Conservation (phyloP, 2,329 filamentous ascomycete genomes). For the Colletotrichum graminicola region DNA sequence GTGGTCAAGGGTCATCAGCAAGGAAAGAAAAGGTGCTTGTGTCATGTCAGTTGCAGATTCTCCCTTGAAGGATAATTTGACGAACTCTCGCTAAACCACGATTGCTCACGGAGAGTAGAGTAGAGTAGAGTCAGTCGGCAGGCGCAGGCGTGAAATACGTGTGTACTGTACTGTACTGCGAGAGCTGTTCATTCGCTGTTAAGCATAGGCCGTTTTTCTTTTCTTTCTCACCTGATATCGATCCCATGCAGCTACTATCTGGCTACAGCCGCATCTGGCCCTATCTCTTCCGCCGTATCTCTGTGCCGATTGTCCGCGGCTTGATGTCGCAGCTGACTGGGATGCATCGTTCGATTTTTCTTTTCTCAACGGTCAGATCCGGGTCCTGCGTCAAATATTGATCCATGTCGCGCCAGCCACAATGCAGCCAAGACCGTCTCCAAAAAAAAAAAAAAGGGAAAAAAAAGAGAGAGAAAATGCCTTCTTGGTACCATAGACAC, state of each 20-base stretch:
- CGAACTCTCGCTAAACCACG: too few relatives aligned
- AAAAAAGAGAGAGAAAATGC: background rate
- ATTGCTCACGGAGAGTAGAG: too few relatives aligned
- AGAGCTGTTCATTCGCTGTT: background rate
- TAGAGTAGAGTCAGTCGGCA: too few relatives aligned
- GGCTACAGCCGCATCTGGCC: constrained; percentile 7
- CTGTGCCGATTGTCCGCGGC: constrained; percentile 15
- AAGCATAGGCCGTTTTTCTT: background rate
- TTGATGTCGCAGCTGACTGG: constrained; percentile 6
- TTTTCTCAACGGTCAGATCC: too few relatives aligned
- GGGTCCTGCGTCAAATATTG: too few relatives aligned
- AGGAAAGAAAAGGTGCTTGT: constrained; percentile 3
- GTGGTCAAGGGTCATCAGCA: background rate
- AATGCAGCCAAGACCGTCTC: too few relatives aligned
- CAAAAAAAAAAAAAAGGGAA: too few relatives aligned
- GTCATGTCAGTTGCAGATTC: constrained; percentile 12
- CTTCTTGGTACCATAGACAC: constrained; percentile 8
- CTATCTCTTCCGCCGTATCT: constrained; percentile 29
- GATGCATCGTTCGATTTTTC: constrained; percentile 30
- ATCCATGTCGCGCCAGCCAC: too few relatives aligned
- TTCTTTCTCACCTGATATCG: background rate
- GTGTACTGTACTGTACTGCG: background rate
- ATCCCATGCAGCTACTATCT: background rate
- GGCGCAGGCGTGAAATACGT: background rate
- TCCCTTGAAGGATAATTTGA: background rate